Conservation (phyloP, 495 filamentous ascomycete species). For the Tetracladium setigerum region DNA sequence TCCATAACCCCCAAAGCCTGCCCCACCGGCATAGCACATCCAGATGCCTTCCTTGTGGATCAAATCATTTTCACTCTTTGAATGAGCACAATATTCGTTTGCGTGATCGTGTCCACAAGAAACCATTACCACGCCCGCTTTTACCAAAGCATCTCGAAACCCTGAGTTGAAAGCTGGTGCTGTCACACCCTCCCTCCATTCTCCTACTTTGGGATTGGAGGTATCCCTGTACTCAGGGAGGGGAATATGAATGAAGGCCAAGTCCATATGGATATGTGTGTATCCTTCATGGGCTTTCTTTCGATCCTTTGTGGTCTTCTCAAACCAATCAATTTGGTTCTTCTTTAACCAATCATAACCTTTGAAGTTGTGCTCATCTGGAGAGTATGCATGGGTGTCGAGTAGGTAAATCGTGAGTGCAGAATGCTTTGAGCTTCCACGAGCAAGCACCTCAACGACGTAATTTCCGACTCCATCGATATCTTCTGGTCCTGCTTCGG, state of each 20-base stretch:
- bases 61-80: slow-evolving; percentile 31
- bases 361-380: slow-evolving; percentile 73
- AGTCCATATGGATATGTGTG: slow-evolving; percentile 84
- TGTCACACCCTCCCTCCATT: slow-evolving; percentile 69
- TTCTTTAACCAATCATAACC: slow-evolving; percentile 97
- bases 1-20: slow-evolving; percentile 89
- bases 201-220: slow-evolving; percentile 47
- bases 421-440: slow-evolving; percentile 69
- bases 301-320: slow-evolving; percentile 58
- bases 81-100: slow-evolving; percentile 88
- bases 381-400: slow-evolving; percentile 87
- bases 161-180: slow-evolving; percentile 83
- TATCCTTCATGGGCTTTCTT: slow-evolving; percentile 69
- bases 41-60: slow-evolving; percentile 63
- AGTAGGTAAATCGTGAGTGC: slow-evolving; percentile 90
- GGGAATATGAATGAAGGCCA: slow-evolving; percentile 97
- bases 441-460: slow-evolving; percentile 80
- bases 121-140: slow-evolving; percentile 77
- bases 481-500: slow-evolving; percentile 68
- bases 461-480: slow-evolving; percentile 94
- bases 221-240: slow-evolving; percentile 71
- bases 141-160: slow-evolving; percentile 79
- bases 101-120: slow-evolving; percentile 94
- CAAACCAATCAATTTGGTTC: slow-evolving; percentile 92
- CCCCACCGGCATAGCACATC: slow-evolving; percentile 95